Evolutionary conservation across 2,329 filamentous ascomycete species (phyloP), one percentile per base, ranked within the genome.

Genomic region (Neonectria faginata): DNA sequence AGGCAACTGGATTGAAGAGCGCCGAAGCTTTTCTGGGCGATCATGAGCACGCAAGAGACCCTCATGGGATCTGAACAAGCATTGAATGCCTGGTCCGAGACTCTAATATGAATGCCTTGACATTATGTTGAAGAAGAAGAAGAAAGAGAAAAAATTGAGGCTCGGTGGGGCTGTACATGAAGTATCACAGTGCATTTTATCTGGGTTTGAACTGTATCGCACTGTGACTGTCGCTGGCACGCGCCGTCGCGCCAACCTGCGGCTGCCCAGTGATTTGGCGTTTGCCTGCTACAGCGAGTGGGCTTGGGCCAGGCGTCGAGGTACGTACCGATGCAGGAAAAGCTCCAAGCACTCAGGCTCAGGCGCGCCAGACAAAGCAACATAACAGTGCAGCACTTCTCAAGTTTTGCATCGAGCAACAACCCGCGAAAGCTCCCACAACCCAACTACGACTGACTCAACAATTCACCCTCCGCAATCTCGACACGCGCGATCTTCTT

Each of bases 51-150:
- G 94, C 92, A 84, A 84, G 91, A 94, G 92, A 87, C 85, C 91
- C 88, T 82, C 85, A 80, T 80, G 85, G 89, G 88, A 91, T 88
- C 93, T 97, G 92, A 93, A 92, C 89, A 94, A 93, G 92, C 88
- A 98, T 87, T 93, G 92, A 94, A 78, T 78, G 80, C 92, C 89
- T 92, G 89, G 89, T 92, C 92, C 94, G 95, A 97, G 96, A 99
- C 96, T 99, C 96, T 98, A 98, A 95, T 92, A 92, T 92, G 89
- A 91, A 92, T 91, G 93, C 91, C 89, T 78, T 88, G 89, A 93
- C 90, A 93, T 92, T 95, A 85, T 81, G 36, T 39, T 39, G 84
- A 81, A 82, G 84, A 82, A 79, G 76, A 79, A 76, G 76, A 76
- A 65, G 64, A 66, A 67, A 64, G 41, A 42, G 45, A 60, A 76